A percentile compares a stretch with the other conserved stretches of the same genome.
phyloP scores from a whole-genome alignment of 345 rosid species.

The Lenwebbia sp. region DNA sequence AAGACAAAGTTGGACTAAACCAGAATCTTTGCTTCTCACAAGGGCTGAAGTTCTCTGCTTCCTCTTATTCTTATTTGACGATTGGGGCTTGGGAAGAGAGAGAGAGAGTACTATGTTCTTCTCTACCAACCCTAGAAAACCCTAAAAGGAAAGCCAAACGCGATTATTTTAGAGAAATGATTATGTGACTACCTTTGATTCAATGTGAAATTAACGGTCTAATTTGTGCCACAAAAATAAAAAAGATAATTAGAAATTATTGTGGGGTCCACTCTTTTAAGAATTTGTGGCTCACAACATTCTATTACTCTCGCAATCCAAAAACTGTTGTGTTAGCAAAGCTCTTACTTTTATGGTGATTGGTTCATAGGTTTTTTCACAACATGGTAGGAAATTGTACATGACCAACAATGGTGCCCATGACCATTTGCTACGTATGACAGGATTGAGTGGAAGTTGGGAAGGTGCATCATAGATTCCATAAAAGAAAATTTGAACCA shows the following conservation, averaged over 20 bases:
- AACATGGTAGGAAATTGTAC: neutral
- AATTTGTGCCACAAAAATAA: no score
- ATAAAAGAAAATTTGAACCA: no score
- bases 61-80: neutral
- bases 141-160: neutral
- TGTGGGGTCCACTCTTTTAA: no score
- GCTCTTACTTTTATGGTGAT: neutral
- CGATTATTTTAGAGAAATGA: neutral
- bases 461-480: no score
- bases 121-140: neutral
- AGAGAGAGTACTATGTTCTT: neutral
- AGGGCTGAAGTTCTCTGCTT: neutral
- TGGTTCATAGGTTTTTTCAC: neutral
- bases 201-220: no score
- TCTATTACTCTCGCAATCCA: no score
- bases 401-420: neutral
- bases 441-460: no score
- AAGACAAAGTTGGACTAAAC: constrained; percentile 1
- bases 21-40: neutral
- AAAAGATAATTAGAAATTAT: no score
- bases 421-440: no score
- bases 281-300: no score
- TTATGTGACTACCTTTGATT: no score
- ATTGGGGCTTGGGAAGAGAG: neutral
- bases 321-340: no score